These are phyloP conservation scores for Cinnamomum chago DNA, from an alignment of 164 flowering plant species.

Conservation along the genomic window DNA sequence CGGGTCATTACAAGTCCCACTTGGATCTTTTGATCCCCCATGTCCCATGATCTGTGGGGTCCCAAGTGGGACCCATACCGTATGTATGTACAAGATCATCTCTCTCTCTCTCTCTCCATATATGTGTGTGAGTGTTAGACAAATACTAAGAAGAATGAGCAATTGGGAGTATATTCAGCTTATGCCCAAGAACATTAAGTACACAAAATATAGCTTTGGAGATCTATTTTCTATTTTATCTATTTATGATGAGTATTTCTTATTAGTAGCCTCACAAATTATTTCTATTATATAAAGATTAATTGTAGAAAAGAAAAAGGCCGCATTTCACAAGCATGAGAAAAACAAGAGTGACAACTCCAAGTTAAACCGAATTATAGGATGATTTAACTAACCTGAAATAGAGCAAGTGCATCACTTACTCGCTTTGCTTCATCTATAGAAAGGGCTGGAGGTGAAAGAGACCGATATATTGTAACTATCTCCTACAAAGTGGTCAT, in stretches of 20 bases:
- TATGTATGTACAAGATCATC: too few species aligned
- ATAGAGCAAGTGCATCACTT: constrained; percentile 91
- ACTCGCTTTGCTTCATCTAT: constrained; percentile 79
- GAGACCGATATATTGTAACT: constrained; percentile 71
- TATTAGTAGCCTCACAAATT: not conserved
- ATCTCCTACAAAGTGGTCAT: constrained; percentile 60
- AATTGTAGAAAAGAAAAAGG: not conserved
- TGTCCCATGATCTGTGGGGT: too few species aligned
- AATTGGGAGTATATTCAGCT: not conserved
- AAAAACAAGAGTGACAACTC: not conserved
- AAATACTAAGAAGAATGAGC: not conserved
- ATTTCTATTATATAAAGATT: not conserved
- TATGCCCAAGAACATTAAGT: not conserved
- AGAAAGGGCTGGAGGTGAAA: constrained; percentile 75
- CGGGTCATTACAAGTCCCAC: too few species aligned
- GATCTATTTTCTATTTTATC: not conserved
- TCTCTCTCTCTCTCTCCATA: too few species aligned
- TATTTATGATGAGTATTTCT: too few species aligned
- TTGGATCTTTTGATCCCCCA: too few species aligned
- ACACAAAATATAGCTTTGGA: not conserved
- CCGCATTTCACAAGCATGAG: not conserved
- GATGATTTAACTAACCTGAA: constrained; percentile 52
- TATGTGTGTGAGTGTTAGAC: too few species aligned
- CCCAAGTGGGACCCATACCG: too few species aligned
- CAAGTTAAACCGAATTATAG: not conserved